phyloP scores from a whole-genome alignment of 169 alveolate species.

The Plasmodium adleri region DNA sequence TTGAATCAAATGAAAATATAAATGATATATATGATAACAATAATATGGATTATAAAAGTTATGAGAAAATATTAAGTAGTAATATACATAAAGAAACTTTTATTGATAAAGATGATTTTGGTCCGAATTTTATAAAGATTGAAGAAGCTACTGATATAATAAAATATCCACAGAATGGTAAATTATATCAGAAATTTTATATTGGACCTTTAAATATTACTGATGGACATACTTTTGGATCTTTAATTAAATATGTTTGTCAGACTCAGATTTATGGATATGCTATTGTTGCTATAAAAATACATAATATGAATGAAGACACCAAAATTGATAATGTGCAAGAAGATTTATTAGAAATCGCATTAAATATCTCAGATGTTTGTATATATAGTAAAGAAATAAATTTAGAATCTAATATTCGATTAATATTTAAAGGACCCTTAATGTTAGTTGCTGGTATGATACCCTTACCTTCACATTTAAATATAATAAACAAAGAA shows the following conservation, averaged over 20 bases:
- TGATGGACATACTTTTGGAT: constrained; percentile 89
- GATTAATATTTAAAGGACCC: constrained; percentile 85
- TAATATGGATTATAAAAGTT: neutral
- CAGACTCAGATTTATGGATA: constrained; percentile 88
- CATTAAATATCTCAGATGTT: constrained; percentile 85
- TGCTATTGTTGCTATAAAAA: constrained; percentile 86
- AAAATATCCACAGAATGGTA: constrained; percentile 78
- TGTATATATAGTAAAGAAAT: constrained; percentile 28
- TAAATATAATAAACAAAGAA: constrained; percentile 81
- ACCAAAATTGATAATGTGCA: constrained; percentile 80
- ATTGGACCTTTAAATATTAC: constrained; percentile 88
- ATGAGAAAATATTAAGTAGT: constrained; percentile 20
- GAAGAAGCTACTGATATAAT: constrained; percentile 76
- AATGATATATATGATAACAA: neutral
- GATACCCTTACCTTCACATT: constrained; percentile 86
- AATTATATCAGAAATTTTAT: constrained; percentile 87
- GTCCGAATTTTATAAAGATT: constrained; percentile 58
- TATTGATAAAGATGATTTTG: constrained; percentile 69
- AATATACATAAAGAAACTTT: constrained; percentile 47
- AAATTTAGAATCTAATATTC: constrained; percentile 79
- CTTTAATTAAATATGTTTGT: constrained; percentile 84
- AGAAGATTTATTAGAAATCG: constrained; percentile 87
- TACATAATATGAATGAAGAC: constrained; percentile 85
- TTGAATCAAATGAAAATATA: constrained; percentile 43
- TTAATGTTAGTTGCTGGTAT: constrained; percentile 86